Conservation (phyloP, 2,329 filamentous ascomycete species). For the Dactylella cylindrospora region DNA sequence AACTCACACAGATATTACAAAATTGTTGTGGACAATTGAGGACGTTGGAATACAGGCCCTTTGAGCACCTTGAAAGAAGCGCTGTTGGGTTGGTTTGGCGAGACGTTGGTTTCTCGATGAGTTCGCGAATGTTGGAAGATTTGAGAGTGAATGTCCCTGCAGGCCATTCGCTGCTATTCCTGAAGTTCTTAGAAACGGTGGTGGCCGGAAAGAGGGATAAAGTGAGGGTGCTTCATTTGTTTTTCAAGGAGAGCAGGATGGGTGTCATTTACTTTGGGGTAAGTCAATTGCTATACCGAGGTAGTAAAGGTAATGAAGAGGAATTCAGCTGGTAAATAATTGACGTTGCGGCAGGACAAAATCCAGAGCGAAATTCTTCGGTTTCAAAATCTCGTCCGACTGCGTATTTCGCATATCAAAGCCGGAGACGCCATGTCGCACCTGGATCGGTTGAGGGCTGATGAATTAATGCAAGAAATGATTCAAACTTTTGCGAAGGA, state of each 20-base stretch:
- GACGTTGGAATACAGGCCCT: neutral
- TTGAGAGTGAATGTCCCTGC: slow-evolving; percentile 3
- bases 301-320: too few relatives aligned
- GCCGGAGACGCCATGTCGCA: too few relatives aligned
- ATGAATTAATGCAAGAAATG: too few relatives aligned
- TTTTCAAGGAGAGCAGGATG: slow-evolving; percentile 1
- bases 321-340: too few relatives aligned
- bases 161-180: neutral
- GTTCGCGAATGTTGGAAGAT: neutral
- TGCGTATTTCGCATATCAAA: too few relatives aligned
- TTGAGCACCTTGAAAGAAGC: slow-evolving; percentile 1
- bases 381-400: too few relatives aligned
- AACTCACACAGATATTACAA: slow-evolving; percentile 3
- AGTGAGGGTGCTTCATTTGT: neutral
- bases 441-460: too few relatives aligned
- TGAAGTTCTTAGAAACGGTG: slow-evolving; percentile 2
- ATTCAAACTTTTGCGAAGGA: slow-evolving; percentile 1
- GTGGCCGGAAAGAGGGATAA: neutral
- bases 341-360: too few relatives aligned
- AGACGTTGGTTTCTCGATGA: neutral
- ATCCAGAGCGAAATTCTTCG: too few relatives aligned
- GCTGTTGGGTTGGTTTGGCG: neutral
- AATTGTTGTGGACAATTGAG: slow-evolving; percentile 1
- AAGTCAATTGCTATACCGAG: too few relatives aligned
- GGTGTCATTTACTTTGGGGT: slow-evolving; percentile 2